These are phyloP conservation scores for Saposhnikovia divaricata DNA, from an alignment of 129 eudicot species.

Conservation along the genomic window DNA sequence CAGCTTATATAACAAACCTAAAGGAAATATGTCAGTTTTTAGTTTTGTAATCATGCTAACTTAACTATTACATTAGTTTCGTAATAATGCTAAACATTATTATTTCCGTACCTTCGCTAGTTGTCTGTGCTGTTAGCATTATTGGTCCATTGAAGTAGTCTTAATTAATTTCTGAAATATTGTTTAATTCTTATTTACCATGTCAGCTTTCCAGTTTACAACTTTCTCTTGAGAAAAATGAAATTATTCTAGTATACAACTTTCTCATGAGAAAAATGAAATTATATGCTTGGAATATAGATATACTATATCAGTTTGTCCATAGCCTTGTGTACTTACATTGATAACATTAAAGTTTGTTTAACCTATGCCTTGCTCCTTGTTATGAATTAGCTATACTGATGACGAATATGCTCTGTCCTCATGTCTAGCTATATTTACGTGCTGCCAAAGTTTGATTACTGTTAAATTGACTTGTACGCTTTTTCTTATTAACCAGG, in stretches of 20 bases:
- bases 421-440: neutral
- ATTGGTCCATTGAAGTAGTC: neutral
- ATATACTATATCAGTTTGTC: neutral
- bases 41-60: neutral
- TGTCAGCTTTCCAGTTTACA: neutral
- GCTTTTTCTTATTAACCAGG: slow-evolving; percentile 27
- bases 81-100: neutral
- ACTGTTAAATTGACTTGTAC: neutral
- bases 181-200: neutral
- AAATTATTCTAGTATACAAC: neutral
- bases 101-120: neutral
- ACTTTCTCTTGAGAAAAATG: neutral
- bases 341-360: neutral
- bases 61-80: neutral
- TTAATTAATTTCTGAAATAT: neutral
- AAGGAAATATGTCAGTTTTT: neutral
- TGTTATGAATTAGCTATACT: neutral
- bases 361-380: neutral
- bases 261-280: neutral
- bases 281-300: neutral
- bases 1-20: neutral
- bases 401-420: neutral
- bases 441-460: neutral
- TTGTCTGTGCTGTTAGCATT: neutral
- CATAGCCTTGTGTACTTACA: neutral